Evolutionary conservation across 2,329 filamentous ascomycete species (phyloP).

Genomic region (Pyrenochaeta sp.): DNA sequence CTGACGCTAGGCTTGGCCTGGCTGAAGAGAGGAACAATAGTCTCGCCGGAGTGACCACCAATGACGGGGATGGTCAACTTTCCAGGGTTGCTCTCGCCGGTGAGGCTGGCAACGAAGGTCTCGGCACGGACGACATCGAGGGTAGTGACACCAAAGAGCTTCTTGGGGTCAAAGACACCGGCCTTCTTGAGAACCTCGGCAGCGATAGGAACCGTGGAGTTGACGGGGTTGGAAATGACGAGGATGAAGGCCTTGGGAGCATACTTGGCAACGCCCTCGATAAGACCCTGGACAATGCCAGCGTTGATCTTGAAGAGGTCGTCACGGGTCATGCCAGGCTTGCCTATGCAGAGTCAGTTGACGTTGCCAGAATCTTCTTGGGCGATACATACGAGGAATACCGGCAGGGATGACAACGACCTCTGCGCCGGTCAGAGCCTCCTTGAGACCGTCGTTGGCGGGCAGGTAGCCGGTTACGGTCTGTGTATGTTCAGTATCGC

Average conservation of each 20-base stretch:
- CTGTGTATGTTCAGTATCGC: conserved; percentile 47
- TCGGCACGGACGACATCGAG: conserved; percentile 98
- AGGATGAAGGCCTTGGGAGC: conserved; percentile 93
- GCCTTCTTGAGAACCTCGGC: conserved; percentile 95
- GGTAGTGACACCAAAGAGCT: conserved; percentile 97
- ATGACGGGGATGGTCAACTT: conserved; percentile 90
- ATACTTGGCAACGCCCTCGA: conserved; percentile 85
- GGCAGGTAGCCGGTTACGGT: conserved; percentile 90
- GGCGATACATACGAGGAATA: conserved; percentile 78
- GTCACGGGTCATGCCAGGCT: conserved; percentile 99
- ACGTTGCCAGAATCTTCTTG: not conserved
- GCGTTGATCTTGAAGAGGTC: conserved; percentile 99
- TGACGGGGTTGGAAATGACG: conserved; percentile 99
- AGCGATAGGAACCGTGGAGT: conserved; percentile 97
- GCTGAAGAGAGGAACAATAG: conserved; percentile 97
- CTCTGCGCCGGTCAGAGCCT: conserved; percentile 90
- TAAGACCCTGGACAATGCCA: conserved; percentile 92
- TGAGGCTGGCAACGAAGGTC: conserved; percentile 90
- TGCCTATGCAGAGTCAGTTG: conserved; percentile 68
- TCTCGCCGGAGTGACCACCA: conserved; percentile 96
- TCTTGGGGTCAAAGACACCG: conserved; percentile 92
- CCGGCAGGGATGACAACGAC: conserved; percentile 97
- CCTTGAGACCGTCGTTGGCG: conserved; percentile 80
- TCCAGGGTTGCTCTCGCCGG: conserved; percentile 80
- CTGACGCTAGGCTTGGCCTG: conserved; percentile 79